Conservation (phyloP, 805 yeast genomes). For the Lachancea lanzarotensis region DNA sequence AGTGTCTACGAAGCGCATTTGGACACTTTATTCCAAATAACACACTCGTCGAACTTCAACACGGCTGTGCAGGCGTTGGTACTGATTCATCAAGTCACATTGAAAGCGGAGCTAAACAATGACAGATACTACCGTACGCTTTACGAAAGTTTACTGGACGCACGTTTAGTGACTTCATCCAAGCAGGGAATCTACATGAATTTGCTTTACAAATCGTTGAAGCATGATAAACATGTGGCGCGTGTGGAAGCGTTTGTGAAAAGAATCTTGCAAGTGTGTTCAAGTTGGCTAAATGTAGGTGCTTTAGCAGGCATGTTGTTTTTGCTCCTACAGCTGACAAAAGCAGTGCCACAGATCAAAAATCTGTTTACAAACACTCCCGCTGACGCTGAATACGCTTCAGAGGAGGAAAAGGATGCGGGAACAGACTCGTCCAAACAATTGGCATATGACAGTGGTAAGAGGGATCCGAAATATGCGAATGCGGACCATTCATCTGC, state of each 20-base stretch:
- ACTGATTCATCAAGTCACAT: slow-evolving; percentile 72
- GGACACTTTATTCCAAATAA: slow-evolving; percentile 78
- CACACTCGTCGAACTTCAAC: slow-evolving; percentile 90
- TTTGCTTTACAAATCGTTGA: slow-evolving; percentile 74
- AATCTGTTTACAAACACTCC: slow-evolving; percentile 55
- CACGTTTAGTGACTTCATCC: slow-evolving; percentile 75
- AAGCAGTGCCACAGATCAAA: slow-evolving; percentile 56
- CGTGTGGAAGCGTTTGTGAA: slow-evolving; percentile 87
- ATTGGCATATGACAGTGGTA: slow-evolving; percentile 64
- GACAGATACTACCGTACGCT: slow-evolving; percentile 81
- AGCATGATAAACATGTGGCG: slow-evolving; percentile 53
- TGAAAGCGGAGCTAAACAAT: slow-evolving; percentile 47
- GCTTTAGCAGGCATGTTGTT: slow-evolving; percentile 78
- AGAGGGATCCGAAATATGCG: slow-evolving; percentile 91
- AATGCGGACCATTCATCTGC: slow-evolving; percentile 73
- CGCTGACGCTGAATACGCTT: slow-evolving; percentile 43
- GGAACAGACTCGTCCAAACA: slow-evolving; percentile 23
- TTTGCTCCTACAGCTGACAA: slow-evolving; percentile 62
- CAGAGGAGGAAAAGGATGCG: slow-evolving; percentile 37
- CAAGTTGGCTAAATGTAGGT: slow-evolving; percentile 84
- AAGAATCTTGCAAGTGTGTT: slow-evolving; percentile 77
- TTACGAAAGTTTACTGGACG: slow-evolving; percentile 83
- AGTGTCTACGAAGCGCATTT: slow-evolving; percentile 69
- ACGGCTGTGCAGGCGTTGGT: slow-evolving; percentile 90
- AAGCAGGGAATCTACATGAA: slow-evolving; percentile 91